Evolutionary conservation across 805 yeast genomes (phyloP).

Genomic region (Wickerhamiella cacticola): DNA sequence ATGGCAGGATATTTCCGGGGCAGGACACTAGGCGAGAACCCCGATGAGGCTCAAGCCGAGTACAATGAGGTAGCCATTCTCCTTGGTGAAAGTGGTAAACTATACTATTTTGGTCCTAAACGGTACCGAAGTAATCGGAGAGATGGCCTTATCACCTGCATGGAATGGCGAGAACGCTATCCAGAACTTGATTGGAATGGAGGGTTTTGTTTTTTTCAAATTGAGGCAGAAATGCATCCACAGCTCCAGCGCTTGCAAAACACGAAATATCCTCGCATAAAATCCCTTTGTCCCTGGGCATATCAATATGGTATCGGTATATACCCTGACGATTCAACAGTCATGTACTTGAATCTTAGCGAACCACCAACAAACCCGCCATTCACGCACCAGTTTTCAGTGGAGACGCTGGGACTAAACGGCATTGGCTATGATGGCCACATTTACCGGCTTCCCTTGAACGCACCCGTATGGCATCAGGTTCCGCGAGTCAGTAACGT

Average conservation of each 20-base stretch:
- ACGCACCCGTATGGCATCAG: neutral
- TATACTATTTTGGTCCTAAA: neutral
- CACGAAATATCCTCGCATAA: neutral
- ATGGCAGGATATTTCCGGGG: conserved; percentile 4
- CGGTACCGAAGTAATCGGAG: neutral
- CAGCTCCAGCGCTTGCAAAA: neutral
- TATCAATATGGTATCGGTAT: conserved; percentile 8
- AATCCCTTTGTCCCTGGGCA: neutral
- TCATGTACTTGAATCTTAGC: conserved; percentile 1
- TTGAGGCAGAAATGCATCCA: neutral
- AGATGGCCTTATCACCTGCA: neutral
- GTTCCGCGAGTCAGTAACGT: neutral
- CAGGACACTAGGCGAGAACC: neutral
- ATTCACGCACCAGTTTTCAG: neutral
- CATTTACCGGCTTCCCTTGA: neutral
- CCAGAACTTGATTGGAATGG: conserved; percentile 8
- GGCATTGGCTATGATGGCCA: conserved; percentile 2
- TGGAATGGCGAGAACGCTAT: conserved; percentile 5
- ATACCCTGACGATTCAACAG: neutral
- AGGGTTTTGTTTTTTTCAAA: neutral
- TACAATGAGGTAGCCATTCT: conserved; percentile 2
- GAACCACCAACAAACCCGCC: neutral
- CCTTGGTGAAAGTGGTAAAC: conserved; percentile 1
- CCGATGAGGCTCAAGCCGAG: conserved; percentile 3
- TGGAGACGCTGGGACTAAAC: neutral